Percentiles rank a stretch among this genome's conserved stretches.
phyloP scores from a whole-genome alignment of 495 filamentous ascomycete species.

The Aspergillus cavernicola region DNA sequence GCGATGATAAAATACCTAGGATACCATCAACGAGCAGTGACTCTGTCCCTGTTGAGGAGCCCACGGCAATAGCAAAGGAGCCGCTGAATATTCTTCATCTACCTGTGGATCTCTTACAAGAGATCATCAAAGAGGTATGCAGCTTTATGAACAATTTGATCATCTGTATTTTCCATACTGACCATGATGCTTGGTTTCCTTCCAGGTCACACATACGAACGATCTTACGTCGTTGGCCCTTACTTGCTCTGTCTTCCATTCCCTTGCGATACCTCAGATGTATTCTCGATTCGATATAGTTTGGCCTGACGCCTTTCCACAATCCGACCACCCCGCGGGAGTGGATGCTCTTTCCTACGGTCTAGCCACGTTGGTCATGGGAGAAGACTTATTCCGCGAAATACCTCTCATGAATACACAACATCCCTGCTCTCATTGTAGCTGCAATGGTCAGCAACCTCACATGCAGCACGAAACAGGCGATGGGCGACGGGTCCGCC shows the following conservation, averaged over 20 bases:
- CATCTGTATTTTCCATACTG: not conserved
- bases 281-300: slow-evolving; percentile 93
- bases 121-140: slow-evolving; percentile 84
- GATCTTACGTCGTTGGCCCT: slow-evolving; percentile 81
- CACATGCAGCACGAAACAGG: slow-evolving; percentile 13
- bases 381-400: slow-evolving; percentile 64
- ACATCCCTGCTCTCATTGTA: slow-evolving; percentile 34
- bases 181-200: slow-evolving; percentile 10
- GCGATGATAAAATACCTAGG: not conserved
- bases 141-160: not conserved
- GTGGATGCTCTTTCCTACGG: slow-evolving; percentile 93
- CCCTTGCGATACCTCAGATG: slow-evolving; percentile 76
- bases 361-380: slow-evolving; percentile 78
- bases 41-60: not conserved
- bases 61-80: slow-evolving; percentile 10
- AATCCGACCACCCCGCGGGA: slow-evolving; percentile 63
- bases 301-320: slow-evolving; percentile 73
- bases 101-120: slow-evolving; percentile 79
- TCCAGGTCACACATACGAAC: slow-evolving; percentile 79
- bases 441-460: slow-evolving; percentile 22
- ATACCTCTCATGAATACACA: slow-evolving; percentile 12
- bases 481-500: slow-evolving; percentile 25
- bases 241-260: slow-evolving; percentile 80
- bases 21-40: not conserved
- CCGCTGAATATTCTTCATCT: slow-evolving; percentile 69